phyloP scores from a whole-genome alignment of 768 basidiomycete genomes.

The Podaxis carcinomalis region DNA sequence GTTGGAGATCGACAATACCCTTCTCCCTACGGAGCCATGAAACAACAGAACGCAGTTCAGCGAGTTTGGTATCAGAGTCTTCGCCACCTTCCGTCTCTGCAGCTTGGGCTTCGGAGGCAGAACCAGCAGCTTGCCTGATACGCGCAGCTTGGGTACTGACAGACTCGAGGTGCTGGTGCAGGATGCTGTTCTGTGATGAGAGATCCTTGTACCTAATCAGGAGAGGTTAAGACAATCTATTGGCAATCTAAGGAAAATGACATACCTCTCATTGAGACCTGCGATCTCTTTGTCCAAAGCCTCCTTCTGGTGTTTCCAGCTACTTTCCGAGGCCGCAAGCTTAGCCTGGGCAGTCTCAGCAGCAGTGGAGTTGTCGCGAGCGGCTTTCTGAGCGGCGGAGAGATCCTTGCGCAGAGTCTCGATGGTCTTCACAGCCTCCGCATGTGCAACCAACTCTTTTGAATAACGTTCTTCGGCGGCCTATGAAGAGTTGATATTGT shows the following conservation, averaged over 20 bases:
- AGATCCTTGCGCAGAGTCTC: slow-evolving; percentile 64
- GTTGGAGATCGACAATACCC: slow-evolving; percentile 85
- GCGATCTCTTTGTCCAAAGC: slow-evolving; percentile 73
- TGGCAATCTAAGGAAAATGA: not conserved
- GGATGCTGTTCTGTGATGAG: slow-evolving; percentile 65
- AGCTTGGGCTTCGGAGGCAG: slow-evolving; percentile 18
- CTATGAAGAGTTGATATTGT: slow-evolving; percentile 22
- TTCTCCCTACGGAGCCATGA: slow-evolving; percentile 86
- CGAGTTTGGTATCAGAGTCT: slow-evolving; percentile 58
- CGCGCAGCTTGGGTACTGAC: slow-evolving; percentile 78
- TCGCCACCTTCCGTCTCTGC: slow-evolving; percentile 43
- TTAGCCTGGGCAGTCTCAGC: slow-evolving; percentile 77
- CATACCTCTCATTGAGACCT: slow-evolving; percentile 68
- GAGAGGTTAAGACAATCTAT: not conserved
- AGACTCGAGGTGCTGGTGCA: slow-evolving; percentile 82
- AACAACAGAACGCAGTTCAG: slow-evolving; percentile 75
- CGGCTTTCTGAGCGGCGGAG: slow-evolving; percentile 40
- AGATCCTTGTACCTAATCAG: slow-evolving; percentile 64
- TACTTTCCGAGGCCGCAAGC: slow-evolving; percentile 62
- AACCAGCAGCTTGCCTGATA: slow-evolving; percentile 62
- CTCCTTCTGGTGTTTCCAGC: slow-evolving; percentile 79
- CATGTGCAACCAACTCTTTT: slow-evolving; percentile 79
- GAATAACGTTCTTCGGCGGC: slow-evolving; percentile 80
- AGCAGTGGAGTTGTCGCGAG: slow-evolving; percentile 54
- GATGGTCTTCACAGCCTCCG: slow-evolving; percentile 75